Evolutionary conservation across 306 rosid genomes (phyloP).

Genomic region (Quercus dentata): DNA sequence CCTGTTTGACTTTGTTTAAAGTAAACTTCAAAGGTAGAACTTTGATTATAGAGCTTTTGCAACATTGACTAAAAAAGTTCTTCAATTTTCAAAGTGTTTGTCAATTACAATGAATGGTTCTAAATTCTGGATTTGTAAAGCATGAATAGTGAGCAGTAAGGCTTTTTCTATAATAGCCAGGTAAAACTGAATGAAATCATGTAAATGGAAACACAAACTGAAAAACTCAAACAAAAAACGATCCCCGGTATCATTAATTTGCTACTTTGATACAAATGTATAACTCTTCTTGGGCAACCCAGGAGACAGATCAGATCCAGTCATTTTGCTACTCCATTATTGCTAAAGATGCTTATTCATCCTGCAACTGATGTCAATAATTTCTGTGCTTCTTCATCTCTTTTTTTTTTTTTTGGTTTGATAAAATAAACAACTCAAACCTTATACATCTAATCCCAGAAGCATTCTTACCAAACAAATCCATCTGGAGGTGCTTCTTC

Average conservation of each 20-base stretch:
- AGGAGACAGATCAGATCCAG: background rate
- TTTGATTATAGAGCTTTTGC: no score
- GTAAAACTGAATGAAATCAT: background rate
- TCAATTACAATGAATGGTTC: no score
- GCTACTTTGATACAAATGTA: background rate
- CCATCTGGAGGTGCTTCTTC: slow-evolving; percentile 69
- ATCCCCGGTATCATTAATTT: background rate
- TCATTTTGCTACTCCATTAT: background rate
- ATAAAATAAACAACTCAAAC: background rate
- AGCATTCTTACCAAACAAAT: slow-evolving; percentile 21
- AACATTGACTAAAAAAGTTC: no score
- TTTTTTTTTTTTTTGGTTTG: no score
- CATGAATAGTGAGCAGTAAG: no score
- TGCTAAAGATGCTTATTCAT: background rate
- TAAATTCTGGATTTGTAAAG: no score
- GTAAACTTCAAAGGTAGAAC: no score
- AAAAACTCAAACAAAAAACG: background rate
- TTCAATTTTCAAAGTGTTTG: no score
- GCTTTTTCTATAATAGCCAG: no score
- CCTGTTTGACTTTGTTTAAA: no score
- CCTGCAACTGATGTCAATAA: background rate
- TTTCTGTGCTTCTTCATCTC: background rate
- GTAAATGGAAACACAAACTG: background rate
- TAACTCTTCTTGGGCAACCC: background rate
- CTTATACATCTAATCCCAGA: background rate